phyloP scores from a whole-genome alignment of 306 rosid genomes.

The Cucurbita argyrosperma region DNA sequence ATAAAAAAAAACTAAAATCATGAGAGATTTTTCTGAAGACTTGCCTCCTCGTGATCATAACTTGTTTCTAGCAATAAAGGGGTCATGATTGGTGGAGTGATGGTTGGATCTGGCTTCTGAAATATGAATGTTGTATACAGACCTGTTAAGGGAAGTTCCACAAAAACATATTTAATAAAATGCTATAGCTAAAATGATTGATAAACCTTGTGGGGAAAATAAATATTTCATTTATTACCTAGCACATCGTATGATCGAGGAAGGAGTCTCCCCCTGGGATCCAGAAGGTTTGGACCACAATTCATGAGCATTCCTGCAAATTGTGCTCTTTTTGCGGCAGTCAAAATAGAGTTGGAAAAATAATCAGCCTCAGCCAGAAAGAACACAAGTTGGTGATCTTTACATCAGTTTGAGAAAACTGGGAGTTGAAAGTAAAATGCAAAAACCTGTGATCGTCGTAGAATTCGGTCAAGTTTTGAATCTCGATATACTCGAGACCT shows the following conservation, averaged over 20 bases:
- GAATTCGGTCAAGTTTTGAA: constrained; percentile 85
- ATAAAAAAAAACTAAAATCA: not conserved
- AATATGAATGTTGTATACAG: constrained; percentile 81
- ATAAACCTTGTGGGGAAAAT: not conserved
- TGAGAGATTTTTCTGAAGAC: not conserved
- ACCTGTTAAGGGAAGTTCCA: constrained; percentile 33
- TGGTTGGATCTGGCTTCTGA: constrained; percentile 88
- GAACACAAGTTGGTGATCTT: not conserved
- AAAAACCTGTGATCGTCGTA: constrained; percentile 86
- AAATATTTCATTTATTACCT: constrained; percentile 33
- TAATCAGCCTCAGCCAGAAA: constrained; percentile 4
- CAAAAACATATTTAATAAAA: not conserved
- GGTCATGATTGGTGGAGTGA: constrained; percentile 45
- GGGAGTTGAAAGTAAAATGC: not conserved
- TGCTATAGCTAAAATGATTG: not conserved
- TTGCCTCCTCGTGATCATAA: constrained; percentile 67
- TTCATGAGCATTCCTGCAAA: constrained; percentile 54
- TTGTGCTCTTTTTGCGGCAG: constrained; percentile 51
- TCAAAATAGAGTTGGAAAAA: constrained; percentile 5
- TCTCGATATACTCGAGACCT: constrained; percentile 88
- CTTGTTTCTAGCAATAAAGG: constrained; percentile 47
- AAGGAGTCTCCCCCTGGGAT: constrained; percentile 83
- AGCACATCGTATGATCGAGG: constrained; percentile 77
- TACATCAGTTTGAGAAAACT: not conserved
- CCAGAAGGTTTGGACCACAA: constrained; percentile 59